Evolutionary conservation across 2,329 filamentous ascomycete species (phyloP).

Genomic region (Cercospora sp.): DNA sequence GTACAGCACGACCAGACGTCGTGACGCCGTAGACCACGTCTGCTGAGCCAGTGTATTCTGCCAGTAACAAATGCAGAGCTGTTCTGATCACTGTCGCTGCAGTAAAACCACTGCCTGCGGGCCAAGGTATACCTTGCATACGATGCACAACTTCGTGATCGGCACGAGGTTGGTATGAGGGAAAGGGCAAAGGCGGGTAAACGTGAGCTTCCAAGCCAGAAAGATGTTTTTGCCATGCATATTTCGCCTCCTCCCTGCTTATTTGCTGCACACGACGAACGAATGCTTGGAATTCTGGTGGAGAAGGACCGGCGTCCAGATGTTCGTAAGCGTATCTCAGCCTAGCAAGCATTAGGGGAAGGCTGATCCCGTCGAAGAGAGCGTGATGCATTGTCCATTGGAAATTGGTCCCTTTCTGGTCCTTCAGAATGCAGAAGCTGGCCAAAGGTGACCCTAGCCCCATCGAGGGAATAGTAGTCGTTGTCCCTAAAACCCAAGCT

Average conservation of each 20-base stretch:
- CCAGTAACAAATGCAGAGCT: constrained; percentile 15
- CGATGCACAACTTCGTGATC: constrained; percentile 32
- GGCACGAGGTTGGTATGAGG: constrained; percentile 27
- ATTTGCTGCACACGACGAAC: not conserved
- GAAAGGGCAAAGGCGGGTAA: constrained; percentile 38
- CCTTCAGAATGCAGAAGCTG: not conserved
- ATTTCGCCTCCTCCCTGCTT: not conserved
- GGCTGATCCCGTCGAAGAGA: constrained; percentile 44
- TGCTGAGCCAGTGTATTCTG: constrained; percentile 4
- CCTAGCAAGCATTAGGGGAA: constrained; percentile 38
- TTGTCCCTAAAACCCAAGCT: not conserved
- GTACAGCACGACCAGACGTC: constrained; percentile 29
- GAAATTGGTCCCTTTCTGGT: not conserved
- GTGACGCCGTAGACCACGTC: constrained; percentile 23
- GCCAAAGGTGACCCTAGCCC: not conserved
- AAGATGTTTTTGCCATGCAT: constrained; percentile 38
- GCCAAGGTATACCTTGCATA: constrained; percentile 19
- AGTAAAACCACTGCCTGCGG: constrained; percentile 13
- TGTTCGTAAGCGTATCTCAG: constrained; percentile 22
- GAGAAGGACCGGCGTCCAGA: not conserved
- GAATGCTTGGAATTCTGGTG: constrained; percentile 4
- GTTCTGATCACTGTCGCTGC: constrained; percentile 12
- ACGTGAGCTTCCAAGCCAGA: constrained; percentile 36
- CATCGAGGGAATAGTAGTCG: not conserved
- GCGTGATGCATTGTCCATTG: constrained; percentile 40